Conservation (phyloP, 257 asterid genomes). For the Gentiana dahurica region DNA sequence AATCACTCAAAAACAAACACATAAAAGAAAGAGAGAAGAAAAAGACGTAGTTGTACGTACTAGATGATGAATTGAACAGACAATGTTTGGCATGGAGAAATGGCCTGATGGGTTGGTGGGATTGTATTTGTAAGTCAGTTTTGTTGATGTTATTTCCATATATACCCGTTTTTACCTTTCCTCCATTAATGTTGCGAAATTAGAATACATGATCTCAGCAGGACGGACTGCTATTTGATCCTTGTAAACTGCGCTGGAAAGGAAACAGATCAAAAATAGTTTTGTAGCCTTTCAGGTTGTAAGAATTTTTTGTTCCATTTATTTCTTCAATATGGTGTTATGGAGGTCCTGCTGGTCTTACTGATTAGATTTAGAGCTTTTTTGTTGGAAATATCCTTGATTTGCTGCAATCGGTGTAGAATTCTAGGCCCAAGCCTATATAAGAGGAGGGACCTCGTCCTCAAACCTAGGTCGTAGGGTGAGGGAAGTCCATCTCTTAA, state of each 20-base stretch:
- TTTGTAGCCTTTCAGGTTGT: constrained; percentile 4
- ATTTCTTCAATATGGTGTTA: constrained; percentile 4
- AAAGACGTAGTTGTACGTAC: no score
- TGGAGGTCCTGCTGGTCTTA: neutral
- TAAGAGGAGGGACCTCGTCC: no score
- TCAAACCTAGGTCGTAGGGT: no score
- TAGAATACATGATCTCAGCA: no score
- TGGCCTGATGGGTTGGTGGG: constrained; percentile 58
- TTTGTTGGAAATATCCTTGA: constrained; percentile 5
- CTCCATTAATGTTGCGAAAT: neutral
- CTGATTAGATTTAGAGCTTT: constrained; percentile 2
- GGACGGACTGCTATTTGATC: neutral
- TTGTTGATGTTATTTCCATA: constrained; percentile 59
- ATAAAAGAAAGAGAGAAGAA: constrained; percentile 4
- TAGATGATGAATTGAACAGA: constrained; percentile 9
- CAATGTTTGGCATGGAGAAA: constrained; percentile 45
- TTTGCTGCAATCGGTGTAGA: constrained; percentile 9
- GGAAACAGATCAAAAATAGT: neutral
- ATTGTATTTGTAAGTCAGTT: constrained; percentile 51
- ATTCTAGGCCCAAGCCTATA: no score
- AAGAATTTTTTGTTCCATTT: neutral
- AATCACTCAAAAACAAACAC: constrained; percentile 11
- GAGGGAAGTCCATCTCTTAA: no score
- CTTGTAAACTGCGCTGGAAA: neutral
- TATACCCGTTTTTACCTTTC: no score